Percentiles rank a stretch among this genome's conserved stretches.
These are phyloP conservation scores for Saccharomycopsis oosterbeekiorum DNA, from an alignment of 805 yeast genomes.

Conservation along the genomic window DNA sequence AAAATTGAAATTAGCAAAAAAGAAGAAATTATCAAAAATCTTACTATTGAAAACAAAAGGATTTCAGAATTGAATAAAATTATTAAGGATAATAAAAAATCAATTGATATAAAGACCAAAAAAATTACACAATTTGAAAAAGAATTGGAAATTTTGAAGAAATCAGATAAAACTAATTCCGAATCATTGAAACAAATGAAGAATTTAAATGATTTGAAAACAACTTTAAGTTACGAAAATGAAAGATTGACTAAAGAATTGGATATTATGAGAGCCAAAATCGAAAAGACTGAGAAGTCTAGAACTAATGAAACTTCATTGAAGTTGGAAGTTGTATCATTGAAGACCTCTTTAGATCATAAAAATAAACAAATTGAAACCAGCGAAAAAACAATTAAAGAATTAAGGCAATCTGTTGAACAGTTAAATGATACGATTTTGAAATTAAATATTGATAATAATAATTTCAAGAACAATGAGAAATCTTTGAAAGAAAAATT, in stretches of 20 bases:
- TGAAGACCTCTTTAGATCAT: slow-evolving; percentile 34
- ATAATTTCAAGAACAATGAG: slow-evolving; percentile 30
- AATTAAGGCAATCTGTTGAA: slow-evolving; percentile 31
- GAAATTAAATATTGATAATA: slow-evolving; percentile 32
- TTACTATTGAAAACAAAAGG: slow-evolving; percentile 4
- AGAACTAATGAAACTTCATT: slow-evolving; percentile 33
- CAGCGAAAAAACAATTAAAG: slow-evolving; percentile 28
- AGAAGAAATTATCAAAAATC: slow-evolving; percentile 13
- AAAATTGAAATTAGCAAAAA: slow-evolving; percentile 21
- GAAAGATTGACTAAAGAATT: slow-evolving; percentile 28
- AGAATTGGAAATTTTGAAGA: slow-evolving; percentile 23
- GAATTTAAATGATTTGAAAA: slow-evolving; percentile 25
- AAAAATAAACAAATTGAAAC: slow-evolving; percentile 36
- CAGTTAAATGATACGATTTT: slow-evolving; percentile 30
- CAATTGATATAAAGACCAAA: slow-evolving; percentile 20
- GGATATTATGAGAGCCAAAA: slow-evolving; percentile 25
- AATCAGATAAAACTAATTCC: slow-evolving; percentile 20
- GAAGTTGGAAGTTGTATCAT: slow-evolving; percentile 39
- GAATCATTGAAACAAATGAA: slow-evolving; percentile 23
- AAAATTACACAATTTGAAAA: slow-evolving; percentile 22
- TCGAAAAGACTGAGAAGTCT: slow-evolving; percentile 3
- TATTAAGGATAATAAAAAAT: slow-evolving; percentile 29
- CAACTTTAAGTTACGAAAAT: slow-evolving; percentile 30
- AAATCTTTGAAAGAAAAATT: slow-evolving; percentile 29
- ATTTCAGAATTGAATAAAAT: slow-evolving; percentile 26